Base-by-base conservation (phyloP, 2,329 filamentous ascomycete genomes). In the Fusarium sambucinum region DNA sequence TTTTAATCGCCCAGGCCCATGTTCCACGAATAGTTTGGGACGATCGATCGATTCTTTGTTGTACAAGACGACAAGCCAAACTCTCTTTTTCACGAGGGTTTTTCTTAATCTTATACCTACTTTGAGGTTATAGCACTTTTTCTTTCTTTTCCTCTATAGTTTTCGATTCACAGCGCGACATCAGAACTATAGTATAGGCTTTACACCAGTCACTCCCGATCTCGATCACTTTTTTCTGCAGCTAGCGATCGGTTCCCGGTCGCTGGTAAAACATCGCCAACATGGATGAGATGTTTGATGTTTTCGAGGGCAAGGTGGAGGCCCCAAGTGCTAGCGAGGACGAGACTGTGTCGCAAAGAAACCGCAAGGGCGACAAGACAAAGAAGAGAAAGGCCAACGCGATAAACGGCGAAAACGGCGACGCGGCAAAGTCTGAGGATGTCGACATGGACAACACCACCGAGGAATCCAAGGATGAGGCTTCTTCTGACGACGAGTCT, bases 301-400 rank as follows among this genome's bases (percentile, higher is more conserved):
- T 94, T 59, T 95, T 96, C 75, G 90, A 94, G 69, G 89, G 92
- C 74, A 84, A 86, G 76, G 77, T 73, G 48, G 79, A 77, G 17
- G 72, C 76, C 56, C 74, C 76, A 29, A 81, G 79, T 60, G 74
- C 76, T 10, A 82, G 80, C 77, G 83, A 85, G 69, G 77, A 80
- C 65, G 80, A 84, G 78, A 77, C 70, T 66, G 71, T 69, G 12
- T 70, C 82, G 21, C 87, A 85, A 66, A 85, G 83, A 70, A 81
- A 77, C 73, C 86, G 87, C 59, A 89, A 78, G 51, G 73, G 71
- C 35, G 87, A 90, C 69, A 88, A 86, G 79, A 92, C 84, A 81
- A 96, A 94, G 82, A 97, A 97, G 86, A 88, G 94, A 79, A 92
- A 93, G 79, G 90, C 91, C 38, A 94, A 94, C 77, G 93, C 93